phyloP scores from a whole-genome alignment of 225 moss, liverwort and hornwort genomes.

The Polytrichum formosum region DNA sequence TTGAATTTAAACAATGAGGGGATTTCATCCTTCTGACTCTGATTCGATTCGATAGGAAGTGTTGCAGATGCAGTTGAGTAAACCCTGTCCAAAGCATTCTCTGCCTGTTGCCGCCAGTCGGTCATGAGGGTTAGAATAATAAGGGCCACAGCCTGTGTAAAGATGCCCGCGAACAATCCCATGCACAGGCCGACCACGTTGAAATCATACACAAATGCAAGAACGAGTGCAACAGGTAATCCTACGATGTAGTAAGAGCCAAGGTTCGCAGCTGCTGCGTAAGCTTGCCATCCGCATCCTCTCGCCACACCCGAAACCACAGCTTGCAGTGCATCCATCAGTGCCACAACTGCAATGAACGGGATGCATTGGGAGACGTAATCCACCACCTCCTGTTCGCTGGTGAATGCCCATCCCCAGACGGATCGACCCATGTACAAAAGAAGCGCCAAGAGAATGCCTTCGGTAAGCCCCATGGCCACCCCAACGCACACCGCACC shows the following conservation, averaged over 20 bases:
- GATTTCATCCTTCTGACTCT: conserved; percentile 22
- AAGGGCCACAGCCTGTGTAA: conserved; percentile 38
- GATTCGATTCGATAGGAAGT: conserved; percentile 23
- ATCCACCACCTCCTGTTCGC: conserved; percentile 32
- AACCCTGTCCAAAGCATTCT: conserved; percentile 25
- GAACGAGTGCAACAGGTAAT: conserved; percentile 44
- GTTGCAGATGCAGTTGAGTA: conserved; percentile 24
- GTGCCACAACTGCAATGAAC: conserved; percentile 30
- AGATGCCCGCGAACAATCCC: conserved; percentile 47
- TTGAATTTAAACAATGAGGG: background rate
- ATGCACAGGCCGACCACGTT: conserved; percentile 68
- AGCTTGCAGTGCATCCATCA: conserved; percentile 44
- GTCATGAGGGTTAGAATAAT: conserved; percentile 22
- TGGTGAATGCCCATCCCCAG: conserved; percentile 37
- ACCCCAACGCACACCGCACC: conserved; percentile 35
- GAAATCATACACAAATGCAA: conserved; percentile 49
- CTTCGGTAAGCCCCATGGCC: conserved; percentile 32
- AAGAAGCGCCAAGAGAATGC: conserved; percentile 21
- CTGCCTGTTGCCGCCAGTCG: conserved; percentile 68
- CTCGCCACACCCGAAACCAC: conserved; percentile 63
- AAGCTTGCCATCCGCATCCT: conserved; percentile 67
- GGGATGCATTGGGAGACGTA: conserved; percentile 40
- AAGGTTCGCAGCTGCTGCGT: conserved; percentile 62
- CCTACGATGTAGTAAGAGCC: conserved; percentile 58
- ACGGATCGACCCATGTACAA: conserved; percentile 18